These are phyloP conservation scores for Ceriops zippeliana DNA, from an alignment of 345 rosid genomes.

Conservation along the genomic window DNA sequence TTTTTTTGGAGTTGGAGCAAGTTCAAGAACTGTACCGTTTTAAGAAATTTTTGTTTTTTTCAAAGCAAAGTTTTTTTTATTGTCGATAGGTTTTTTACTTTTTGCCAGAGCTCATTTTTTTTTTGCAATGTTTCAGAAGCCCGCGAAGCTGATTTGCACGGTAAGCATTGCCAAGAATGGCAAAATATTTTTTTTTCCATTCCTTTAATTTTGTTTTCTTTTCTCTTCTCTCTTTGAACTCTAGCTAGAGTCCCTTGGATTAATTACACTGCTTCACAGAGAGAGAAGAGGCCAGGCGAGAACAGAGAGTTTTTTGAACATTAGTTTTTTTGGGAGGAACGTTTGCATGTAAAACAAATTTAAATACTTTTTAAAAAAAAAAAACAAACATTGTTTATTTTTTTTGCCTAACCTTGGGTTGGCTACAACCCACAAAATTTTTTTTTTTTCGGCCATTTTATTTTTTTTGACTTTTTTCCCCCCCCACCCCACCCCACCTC, in stretches of 20 bases:
- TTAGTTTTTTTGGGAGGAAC: no score
- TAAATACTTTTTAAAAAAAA: no score
- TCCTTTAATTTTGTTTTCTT: not conserved
- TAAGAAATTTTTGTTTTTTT: no score
- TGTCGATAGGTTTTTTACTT: no score
- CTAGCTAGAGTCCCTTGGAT: not conserved
- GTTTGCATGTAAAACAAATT: conserved; percentile 12
- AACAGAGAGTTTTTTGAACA: conserved; percentile 1
- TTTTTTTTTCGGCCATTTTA: no score
- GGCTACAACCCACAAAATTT: not conserved
- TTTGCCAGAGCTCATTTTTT: no score
- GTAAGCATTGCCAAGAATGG: conserved; percentile 73
- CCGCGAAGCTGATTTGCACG: conserved; percentile 72
- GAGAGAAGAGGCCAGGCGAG: not conserved
- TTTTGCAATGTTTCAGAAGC: no score
- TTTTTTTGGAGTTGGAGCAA: no score
- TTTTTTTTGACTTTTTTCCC: no score
- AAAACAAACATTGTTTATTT: no score
- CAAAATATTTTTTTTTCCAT: conserved; percentile 35
- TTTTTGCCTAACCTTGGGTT: not conserved
- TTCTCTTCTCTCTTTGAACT: not conserved
- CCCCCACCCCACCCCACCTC: no score
- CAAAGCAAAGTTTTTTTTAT: no score
- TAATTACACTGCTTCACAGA: not conserved
- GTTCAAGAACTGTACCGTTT: conserved; percentile 40